A percentile compares a stretch with the other conserved stretches of the same genome.
Evolutionary conservation across 306 rosid species (phyloP).

Genomic region (Medicago ruthenica): DNA sequence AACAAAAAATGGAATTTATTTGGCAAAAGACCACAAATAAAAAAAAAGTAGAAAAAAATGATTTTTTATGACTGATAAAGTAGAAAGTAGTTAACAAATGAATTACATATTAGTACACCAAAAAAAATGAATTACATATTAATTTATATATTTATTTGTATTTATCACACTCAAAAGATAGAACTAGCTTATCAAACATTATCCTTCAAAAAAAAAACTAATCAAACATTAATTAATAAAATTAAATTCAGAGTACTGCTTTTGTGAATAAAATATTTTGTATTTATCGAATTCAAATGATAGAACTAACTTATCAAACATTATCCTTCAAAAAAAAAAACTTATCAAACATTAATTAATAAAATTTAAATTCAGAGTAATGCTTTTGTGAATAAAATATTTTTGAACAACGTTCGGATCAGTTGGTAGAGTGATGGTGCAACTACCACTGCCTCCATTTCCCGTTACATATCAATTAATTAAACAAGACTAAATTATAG

Average conservation of each 20-base stretch:
- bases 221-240: neutral
- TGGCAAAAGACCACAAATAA: too few relatives aligned
- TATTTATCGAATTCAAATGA: neutral
- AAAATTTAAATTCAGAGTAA: too few relatives aligned
- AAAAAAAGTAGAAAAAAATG: too few relatives aligned
- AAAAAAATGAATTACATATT: too few relatives aligned
- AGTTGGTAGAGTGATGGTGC: slow-evolving; percentile 13
- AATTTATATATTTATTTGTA: too few relatives aligned
- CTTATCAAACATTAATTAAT: neutral
- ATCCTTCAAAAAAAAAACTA: too few relatives aligned
- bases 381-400: neutral
- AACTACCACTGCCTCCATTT: neutral
- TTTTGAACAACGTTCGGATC: slow-evolving; percentile 1
- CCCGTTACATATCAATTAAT: neutral
- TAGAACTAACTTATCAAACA: neutral
- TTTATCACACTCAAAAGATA: neutral
- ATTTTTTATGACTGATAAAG: too few relatives aligned
- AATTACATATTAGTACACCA: too few relatives aligned
- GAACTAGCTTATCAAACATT: neutral
- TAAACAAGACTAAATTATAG: neutral
- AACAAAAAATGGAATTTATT: too few relatives aligned
- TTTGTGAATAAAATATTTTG: neutral
- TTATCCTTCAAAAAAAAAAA: too few relatives aligned
- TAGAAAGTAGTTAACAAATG: too few relatives aligned
- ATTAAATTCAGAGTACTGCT: neutral